Evolutionary conservation across 2,329 filamentous ascomycete species (phyloP).

Genomic region (Ambrosiella cleistominuta): DNA sequence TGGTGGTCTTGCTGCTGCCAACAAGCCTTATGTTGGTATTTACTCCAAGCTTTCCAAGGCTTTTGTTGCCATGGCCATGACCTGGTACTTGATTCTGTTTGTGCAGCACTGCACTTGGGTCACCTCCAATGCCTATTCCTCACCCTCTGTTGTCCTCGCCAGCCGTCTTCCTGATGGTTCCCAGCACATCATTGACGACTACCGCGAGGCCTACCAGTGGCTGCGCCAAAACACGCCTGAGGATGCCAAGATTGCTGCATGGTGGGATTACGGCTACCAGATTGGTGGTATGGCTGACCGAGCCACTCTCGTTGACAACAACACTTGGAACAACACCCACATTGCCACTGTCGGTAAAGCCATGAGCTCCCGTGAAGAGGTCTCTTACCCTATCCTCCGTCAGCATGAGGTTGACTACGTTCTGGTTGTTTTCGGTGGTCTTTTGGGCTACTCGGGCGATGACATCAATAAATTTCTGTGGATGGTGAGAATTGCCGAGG

Average conservation of each 20-base stretch:
- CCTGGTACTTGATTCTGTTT: slow-evolving; percentile 75
- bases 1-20: slow-evolving; percentile 47
- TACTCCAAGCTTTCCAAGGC: slow-evolving; percentile 66
- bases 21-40: slow-evolving; percentile 62
- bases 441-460: slow-evolving; percentile 92
- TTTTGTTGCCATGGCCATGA: slow-evolving; percentile 54
- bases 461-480: slow-evolving; percentile 99
- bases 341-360: slow-evolving; percentile 98
- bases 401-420: slow-evolving; percentile 98
- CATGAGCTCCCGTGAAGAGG: slow-evolving; percentile 93
- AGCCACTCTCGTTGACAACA: slow-evolving; percentile 95
- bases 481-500: slow-evolving; percentile 99
- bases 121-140: slow-evolving; percentile 96
- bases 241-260: slow-evolving; percentile 97
- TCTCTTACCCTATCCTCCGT: slow-evolving; percentile 95
- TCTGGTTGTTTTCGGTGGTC: slow-evolving; percentile 88
- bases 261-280: slow-evolving; percentile 99
- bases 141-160: slow-evolving; percentile 87
- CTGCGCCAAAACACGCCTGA: slow-evolving; percentile 89
- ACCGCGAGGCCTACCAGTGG: slow-evolving; percentile 99
- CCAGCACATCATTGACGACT: slow-evolving; percentile 98
- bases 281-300: slow-evolving; percentile 98
- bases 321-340: slow-evolving; percentile 99
- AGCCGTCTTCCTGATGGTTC: slow-evolving; percentile 84
- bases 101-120: slow-evolving; percentile 99